phyloP scores from a whole-genome alignment of 1,284 basidiomycete genomes.

The Cutaneotrichosporon sp. region DNA sequence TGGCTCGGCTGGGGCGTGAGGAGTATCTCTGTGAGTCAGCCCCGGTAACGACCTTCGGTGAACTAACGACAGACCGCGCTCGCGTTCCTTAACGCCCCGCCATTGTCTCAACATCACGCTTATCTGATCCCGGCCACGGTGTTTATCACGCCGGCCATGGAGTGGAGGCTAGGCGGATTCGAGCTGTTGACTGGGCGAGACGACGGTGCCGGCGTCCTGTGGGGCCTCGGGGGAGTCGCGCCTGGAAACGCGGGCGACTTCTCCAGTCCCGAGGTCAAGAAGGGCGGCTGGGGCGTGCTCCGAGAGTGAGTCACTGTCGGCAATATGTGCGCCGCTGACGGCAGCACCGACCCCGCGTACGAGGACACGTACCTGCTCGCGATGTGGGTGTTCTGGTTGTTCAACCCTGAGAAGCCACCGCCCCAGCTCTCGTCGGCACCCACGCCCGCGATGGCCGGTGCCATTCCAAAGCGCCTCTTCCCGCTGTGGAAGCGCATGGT shows the following conservation, averaged over 20 bases:
- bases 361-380: slow-evolving; percentile 85
- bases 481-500: slow-evolving; percentile 81
- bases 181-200: slow-evolving; percentile 69
- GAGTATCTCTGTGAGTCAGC: slow-evolving; percentile 72
- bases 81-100: slow-evolving; percentile 85
- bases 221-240: slow-evolving; percentile 71
- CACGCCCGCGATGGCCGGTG: slow-evolving; percentile 69
- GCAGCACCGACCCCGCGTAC: slow-evolving; percentile 68
- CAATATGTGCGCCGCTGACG: neutral
- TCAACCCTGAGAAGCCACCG: slow-evolving; percentile 74
- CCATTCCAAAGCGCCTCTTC: slow-evolving; percentile 76
- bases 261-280: slow-evolving; percentile 85
- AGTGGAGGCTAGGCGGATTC: slow-evolving; percentile 96
- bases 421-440: slow-evolving; percentile 69
- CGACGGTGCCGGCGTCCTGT: slow-evolving; percentile 46
- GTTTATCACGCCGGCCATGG: slow-evolving; percentile 79
- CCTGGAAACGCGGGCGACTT: slow-evolving; percentile 63
- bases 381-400: slow-evolving; percentile 76
- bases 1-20: slow-evolving; percentile 95
- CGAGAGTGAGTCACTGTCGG: slow-evolving; percentile 66
- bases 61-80: slow-evolving; percentile 69
- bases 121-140: slow-evolving; percentile 70
- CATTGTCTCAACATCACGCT: slow-evolving; percentile 84
- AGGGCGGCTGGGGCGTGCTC: slow-evolving; percentile 76
- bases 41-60: neutral